phyloP scores from a whole-genome alignment of 1,284 basidiomycete species.

The Pulveroboletus sp. region DNA sequence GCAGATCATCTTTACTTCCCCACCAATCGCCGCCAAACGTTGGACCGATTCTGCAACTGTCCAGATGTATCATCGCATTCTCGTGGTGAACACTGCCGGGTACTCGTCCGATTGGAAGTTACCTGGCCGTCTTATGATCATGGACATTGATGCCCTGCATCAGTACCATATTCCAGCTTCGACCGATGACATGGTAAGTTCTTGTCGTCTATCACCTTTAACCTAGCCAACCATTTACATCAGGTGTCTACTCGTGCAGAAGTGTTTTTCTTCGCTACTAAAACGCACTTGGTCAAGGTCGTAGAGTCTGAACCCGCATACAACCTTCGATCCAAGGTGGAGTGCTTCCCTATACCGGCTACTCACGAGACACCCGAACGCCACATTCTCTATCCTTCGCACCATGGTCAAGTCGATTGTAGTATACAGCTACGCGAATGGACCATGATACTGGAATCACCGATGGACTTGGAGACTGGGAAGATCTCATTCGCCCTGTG shows the following conservation, averaged over 20 bases:
- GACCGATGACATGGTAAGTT: neutral
- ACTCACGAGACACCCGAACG: neutral
- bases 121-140: neutral
- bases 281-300: neutral
- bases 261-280: neutral
- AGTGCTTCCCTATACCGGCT: neutral
- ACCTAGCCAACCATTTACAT: neutral
- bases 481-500: neutral
- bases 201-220: neutral
- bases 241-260: neutral
- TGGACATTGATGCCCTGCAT: neutral
- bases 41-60: slow-evolving; percentile 2
- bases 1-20: slow-evolving; percentile 1
- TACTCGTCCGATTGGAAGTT: neutral
- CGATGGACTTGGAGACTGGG: neutral
- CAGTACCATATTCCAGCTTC: neutral
- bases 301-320: neutral
- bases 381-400: neutral
- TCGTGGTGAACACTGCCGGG: slow-evolving; percentile 10
- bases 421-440: neutral
- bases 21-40: neutral
- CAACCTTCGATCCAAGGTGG: neutral
- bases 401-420: neutral
- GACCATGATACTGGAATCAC: neutral
- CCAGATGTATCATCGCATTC: slow-evolving; percentile 8